Evolutionary conservation across 768 basidiomycete genomes (phyloP).

Genomic region (Pleurotus salmoneostramineus): DNA sequence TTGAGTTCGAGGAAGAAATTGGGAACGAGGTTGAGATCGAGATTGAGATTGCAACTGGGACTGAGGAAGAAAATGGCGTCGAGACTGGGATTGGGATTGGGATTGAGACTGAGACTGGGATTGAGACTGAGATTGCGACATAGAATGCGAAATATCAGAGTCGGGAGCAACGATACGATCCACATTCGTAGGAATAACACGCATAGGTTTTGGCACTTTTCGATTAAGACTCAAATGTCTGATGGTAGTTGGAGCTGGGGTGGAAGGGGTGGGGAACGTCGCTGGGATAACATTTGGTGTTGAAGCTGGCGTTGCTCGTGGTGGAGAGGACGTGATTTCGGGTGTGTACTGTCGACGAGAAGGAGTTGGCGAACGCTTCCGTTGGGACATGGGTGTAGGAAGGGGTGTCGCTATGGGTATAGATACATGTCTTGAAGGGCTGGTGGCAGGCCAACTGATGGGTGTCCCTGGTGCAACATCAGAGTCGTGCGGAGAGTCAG

Average conservation of each 20-base stretch:
- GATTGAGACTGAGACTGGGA: not conserved
- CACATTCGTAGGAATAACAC: not conserved
- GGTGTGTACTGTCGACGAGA: no score
- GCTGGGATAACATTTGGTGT: not conserved
- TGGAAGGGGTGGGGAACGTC: not conserved
- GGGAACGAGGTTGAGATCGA: no score
- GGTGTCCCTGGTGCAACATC: not conserved
- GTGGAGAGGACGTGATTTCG: not conserved
- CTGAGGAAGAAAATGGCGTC: no score
- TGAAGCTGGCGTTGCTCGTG: not conserved
- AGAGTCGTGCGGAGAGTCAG: not conserved
- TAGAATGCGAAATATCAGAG: conserved; percentile 5
- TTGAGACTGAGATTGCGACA: conserved; percentile 23
- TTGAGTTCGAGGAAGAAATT: no score
- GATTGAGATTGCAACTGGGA: no score
- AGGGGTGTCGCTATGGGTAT: not conserved
- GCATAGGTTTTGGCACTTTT: conserved; percentile 1
- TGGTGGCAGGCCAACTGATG: not conserved
- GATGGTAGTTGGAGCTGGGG: not conserved
- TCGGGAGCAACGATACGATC: conserved; percentile 5
- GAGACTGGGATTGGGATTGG: not conserved
- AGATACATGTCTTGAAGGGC: not conserved
- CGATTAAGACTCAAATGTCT: not conserved
- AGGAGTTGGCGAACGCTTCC: not conserved
- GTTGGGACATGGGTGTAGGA: not conserved